phyloP scores from a whole-genome alignment of 352 stramenopile species.

The Achlya hypogyna region DNA sequence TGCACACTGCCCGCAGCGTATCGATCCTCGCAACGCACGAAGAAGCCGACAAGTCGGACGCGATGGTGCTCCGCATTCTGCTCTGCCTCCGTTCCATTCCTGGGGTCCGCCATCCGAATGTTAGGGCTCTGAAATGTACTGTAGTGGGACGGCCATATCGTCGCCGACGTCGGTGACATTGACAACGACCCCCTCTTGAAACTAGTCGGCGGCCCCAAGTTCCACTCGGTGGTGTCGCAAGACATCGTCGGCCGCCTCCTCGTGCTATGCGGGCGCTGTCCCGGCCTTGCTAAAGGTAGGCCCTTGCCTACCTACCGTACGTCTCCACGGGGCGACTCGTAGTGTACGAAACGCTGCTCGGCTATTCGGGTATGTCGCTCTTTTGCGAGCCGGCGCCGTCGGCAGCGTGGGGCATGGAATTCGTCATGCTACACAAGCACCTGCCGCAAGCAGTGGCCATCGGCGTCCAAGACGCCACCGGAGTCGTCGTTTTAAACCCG shows the following conservation, averaged over 20 bases:
- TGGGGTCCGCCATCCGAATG: not conserved
- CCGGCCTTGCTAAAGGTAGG: not conserved
- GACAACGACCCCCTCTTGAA: slow-evolving; percentile 9
- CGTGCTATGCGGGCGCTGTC: not conserved
- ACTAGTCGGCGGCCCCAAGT: not conserved
- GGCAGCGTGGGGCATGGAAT: not conserved
- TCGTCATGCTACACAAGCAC: not conserved
- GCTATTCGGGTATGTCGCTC: not conserved
- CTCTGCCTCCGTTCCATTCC: not conserved
- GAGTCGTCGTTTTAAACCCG: not conserved
- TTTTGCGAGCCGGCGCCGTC: not conserved
- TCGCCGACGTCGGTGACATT: slow-evolving; percentile 1
- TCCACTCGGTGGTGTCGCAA: not conserved
- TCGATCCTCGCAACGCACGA: not conserved
- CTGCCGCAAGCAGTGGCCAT: not conserved
- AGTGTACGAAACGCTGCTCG: slow-evolving; percentile 6
- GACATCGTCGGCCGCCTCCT: slow-evolving; percentile 3
- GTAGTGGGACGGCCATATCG: not conserved
- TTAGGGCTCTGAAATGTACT: not conserved
- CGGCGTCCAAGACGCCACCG: not conserved
- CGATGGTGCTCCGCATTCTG: not conserved
- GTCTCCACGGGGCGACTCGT: not conserved
- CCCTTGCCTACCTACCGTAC: not conserved
- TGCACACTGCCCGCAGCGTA: not conserved
- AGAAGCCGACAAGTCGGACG: not conserved